phyloP scores from a whole-genome alignment of 371 early-diverging fungal species.

The Smittium mucronatum region DNA sequence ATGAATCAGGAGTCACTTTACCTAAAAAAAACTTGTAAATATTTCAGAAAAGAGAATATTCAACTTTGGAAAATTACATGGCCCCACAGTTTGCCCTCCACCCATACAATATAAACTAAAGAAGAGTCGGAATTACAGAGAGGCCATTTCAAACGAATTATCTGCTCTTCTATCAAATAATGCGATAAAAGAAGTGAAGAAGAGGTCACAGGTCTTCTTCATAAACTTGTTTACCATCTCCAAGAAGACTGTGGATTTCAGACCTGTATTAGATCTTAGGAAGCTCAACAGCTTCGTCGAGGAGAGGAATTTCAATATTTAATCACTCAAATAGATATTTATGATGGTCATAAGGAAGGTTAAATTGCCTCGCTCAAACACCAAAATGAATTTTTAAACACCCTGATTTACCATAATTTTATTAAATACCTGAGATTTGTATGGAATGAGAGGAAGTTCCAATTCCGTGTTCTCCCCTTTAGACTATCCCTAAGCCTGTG shows the following conservation, averaged over 20 bases:
- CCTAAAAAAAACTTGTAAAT: neutral
- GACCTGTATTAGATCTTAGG: neutral
- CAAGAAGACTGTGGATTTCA: neutral
- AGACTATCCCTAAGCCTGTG: conserved; percentile 13
- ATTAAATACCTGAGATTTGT: conserved; percentile 20
- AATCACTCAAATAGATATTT: conserved; percentile 25
- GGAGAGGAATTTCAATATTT: conserved; percentile 16
- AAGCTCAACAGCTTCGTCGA: conserved; percentile 18
- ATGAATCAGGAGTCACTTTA: neutral
- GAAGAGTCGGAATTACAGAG: neutral
- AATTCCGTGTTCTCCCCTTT: conserved; percentile 15
- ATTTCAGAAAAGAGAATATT: neutral
- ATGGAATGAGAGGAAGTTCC: conserved; percentile 35
- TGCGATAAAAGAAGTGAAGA: conserved; percentile 3
- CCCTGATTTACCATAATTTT: neutral
- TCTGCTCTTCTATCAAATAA: conserved; percentile 9
- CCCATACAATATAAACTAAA: neutral
- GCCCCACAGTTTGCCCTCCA: neutral
- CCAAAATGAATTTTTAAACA: neutral
- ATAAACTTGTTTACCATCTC: conserved; percentile 8
- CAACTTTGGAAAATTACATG: neutral
- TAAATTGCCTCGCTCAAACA: neutral
- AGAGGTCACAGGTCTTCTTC: neutral
- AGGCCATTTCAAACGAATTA: neutral
- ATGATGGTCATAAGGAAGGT: conserved; percentile 14